Evolutionary conservation across 257 asterid genomes (phyloP).

Genomic region (Leonotis leonurus): DNA sequence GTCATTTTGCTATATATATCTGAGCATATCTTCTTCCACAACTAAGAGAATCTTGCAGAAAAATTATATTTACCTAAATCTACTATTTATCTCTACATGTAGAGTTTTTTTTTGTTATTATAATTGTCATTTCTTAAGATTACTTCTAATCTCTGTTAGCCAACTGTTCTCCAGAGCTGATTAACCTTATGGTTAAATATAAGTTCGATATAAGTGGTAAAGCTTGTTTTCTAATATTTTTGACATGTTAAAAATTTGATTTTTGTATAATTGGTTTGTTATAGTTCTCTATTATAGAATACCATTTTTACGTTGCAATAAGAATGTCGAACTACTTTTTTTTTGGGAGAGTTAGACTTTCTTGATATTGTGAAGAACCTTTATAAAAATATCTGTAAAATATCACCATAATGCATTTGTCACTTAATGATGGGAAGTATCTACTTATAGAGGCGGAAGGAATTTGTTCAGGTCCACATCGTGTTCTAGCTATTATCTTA

Average conservation of each 20-base stretch:
- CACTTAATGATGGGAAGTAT: slow-evolving; percentile 38
- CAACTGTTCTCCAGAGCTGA: background rate
- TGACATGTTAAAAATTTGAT: background rate
- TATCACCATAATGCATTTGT: slow-evolving; percentile 26
- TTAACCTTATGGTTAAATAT: background rate
- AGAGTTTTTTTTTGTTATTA: slow-evolving; percentile 3
- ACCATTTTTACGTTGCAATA: background rate
- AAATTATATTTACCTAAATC: slow-evolving; percentile 37
- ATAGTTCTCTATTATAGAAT: background rate
- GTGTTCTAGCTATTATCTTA: slow-evolving; percentile 35
- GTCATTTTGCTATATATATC: slow-evolving; percentile 49
- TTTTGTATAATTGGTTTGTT: background rate
- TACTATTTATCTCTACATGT: slow-evolving; percentile 36
- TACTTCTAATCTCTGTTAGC: background rate
- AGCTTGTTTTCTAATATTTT: slow-evolving; percentile 5
- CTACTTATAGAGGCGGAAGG: slow-evolving; percentile 35
- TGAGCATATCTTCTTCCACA: slow-evolving; percentile 45
- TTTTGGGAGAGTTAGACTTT: background rate
- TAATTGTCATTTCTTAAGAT: slow-evolving; percentile 6
- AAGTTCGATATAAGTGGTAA: background rate
- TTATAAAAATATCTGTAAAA: slow-evolving; percentile 16
- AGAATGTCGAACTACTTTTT: background rate
- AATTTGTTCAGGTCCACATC: slow-evolving; percentile 38
- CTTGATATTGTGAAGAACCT: slow-evolving; percentile 26
- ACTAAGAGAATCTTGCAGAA: slow-evolving; percentile 36